Evolutionary conservation across 768 basidiomycete species (phyloP).

Genomic region (Lactarius psammicola): DNA sequence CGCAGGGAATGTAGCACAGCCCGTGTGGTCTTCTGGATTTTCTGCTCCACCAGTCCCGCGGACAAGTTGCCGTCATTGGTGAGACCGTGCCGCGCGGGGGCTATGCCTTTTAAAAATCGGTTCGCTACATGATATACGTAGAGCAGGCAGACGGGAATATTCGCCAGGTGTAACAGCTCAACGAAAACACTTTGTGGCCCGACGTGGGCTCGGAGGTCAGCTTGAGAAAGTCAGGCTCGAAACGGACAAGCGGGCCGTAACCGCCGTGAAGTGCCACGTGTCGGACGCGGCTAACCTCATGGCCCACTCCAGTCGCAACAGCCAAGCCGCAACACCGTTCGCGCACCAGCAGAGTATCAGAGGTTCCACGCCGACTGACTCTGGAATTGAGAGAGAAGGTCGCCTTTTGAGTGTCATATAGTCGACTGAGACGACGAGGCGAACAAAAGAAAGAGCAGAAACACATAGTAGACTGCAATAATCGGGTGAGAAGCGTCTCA

Average conservation of each 20-base stretch:
- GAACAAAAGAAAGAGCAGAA: conserved; percentile 66
- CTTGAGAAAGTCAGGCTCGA: conserved; percentile 49
- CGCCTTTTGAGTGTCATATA: conserved; percentile 63
- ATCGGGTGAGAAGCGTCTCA: conserved; percentile 58
- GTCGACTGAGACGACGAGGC: conserved; percentile 57
- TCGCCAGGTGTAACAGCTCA: conserved; percentile 57
- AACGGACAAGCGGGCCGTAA: conserved; percentile 50
- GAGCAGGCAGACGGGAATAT: conserved; percentile 57
- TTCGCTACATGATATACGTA: conserved; percentile 65
- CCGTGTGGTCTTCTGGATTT: background rate
- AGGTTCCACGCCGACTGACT: conserved; percentile 33
- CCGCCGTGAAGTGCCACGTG: too few species aligned
- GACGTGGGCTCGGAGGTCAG: conserved; percentile 6
- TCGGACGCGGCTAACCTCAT: too few species aligned
- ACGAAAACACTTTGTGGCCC: conserved; percentile 28
- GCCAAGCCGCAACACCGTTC: too few species aligned
- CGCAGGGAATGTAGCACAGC: background rate
- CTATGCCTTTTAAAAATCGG: conserved; percentile 65
- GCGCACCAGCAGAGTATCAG: too few species aligned
- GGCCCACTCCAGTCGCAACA: too few species aligned
- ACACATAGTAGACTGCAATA: conserved; percentile 56
- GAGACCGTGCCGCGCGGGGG: conserved; percentile 58
- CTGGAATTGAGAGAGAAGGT: conserved; percentile 63
- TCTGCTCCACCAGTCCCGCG: background rate
- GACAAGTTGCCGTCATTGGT: conserved; percentile 43